Base-by-base conservation (phyloP, 2,329 filamentous ascomycete genomes). In the Hypoxylon sp. region DNA sequence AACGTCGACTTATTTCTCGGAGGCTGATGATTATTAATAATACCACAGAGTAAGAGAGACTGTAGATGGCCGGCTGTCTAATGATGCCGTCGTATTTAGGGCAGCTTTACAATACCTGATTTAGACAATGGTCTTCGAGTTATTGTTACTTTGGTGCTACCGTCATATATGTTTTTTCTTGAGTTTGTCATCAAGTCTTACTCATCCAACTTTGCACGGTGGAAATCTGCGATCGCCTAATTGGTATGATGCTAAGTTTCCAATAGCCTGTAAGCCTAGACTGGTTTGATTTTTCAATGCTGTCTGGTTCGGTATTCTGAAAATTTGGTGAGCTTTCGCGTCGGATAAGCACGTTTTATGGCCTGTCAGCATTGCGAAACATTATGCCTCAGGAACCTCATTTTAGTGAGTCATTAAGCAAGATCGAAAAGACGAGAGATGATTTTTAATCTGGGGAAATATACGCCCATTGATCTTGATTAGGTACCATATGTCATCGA, bases 391-490 rank as follows among this genome's bases (percentile, higher is more conserved):
- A 9, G 38, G 10, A 21, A 43, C 14, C 17, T 43, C 38, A 43
- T 19, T 2, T 14, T 13, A 23, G 7, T 32, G 38, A 46, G 9
- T 32, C 28, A 34, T 32, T 28, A 3, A 11, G 25, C 17, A 30
- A 21, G 32, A 34, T 19, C 10, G 25, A 34, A 34, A 46, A n/a
- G 5, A 30, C 9, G 3, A 9, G 32, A 10, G 1, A 23, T 36
- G 55, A 58, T 49, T 34, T 36, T 28, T 19, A 49, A 58, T 58
- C 32, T 14, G 46, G 34, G 6, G 19, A 34, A 59, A 50, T 51
- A 19, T 30, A 7, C 6, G 23, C 30, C 45, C 32, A 38, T 25
- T 58, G 32, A 23, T 25, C 1, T 25, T 9, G 4, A 58, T 41
- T 14, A n/a, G n/a, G n/a, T n/a, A 38, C 13, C 14, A 25, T 11